Evolutionary conservation across 2,329 filamentous ascomycete genomes (phyloP).

Genomic region (Zarea fungicola): DNA sequence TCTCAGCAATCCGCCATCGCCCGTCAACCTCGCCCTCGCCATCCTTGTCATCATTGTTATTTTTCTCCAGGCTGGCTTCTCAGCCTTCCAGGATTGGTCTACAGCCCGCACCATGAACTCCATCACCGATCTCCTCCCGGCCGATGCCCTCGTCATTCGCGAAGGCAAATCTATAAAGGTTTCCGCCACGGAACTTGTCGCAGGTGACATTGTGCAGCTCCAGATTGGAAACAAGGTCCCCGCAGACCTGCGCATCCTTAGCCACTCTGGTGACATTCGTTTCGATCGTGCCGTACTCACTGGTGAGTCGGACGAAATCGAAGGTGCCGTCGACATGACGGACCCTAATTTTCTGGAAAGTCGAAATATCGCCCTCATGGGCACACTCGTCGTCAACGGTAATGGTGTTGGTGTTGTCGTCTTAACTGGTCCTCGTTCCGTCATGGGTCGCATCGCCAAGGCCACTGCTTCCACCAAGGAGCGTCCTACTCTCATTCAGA

Average conservation of each 20-base stretch:
- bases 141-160: slow-evolving; percentile 38
- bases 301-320: slow-evolving; percentile 37
- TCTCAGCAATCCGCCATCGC: slow-evolving; percentile 38
- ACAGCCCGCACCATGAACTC: slow-evolving; percentile 42
- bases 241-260: slow-evolving; percentile 40
- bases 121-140: slow-evolving; percentile 40
- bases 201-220: slow-evolving; percentile 41
- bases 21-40: slow-evolving; percentile 39
- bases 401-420: slow-evolving; percentile 35
- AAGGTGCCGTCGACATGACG: slow-evolving; percentile 34
- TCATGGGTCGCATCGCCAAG: slow-evolving; percentile 37
- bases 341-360: slow-evolving; percentile 38
- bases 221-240: slow-evolving; percentile 44
- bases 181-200: slow-evolving; percentile 38
- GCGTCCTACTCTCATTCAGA: slow-evolving; percentile 34
- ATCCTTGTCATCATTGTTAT: slow-evolving; percentile 44
- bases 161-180: slow-evolving; percentile 37
- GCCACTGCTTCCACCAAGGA: slow-evolving; percentile 33
- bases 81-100: slow-evolving; percentile 44
- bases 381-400: slow-evolving; percentile 37
- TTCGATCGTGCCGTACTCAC: slow-evolving; percentile 39
- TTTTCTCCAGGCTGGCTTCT: slow-evolving; percentile 40
- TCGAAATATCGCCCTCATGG: slow-evolving; percentile 39
- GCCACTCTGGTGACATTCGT: slow-evolving; percentile 36
- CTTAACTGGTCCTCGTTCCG: slow-evolving; percentile 33